These are phyloP conservation scores for Cystobasidium sp. DNA, from an alignment of 1,284 basidiomycete genomes.

Conservation along the genomic window DNA sequence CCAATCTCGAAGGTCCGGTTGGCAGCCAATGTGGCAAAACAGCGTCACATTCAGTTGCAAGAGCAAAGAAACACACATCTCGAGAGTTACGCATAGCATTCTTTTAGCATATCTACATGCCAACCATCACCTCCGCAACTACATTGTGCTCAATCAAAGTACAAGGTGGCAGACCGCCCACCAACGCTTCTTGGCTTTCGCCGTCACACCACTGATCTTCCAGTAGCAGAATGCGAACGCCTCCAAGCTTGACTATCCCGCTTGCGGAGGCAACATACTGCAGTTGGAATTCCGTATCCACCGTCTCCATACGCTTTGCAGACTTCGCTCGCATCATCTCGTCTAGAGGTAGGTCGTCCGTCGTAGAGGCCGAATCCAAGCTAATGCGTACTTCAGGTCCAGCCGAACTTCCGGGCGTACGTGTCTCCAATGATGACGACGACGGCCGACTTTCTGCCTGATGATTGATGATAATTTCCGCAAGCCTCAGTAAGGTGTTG, in stretches of 20 bases:
- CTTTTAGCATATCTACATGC: not conserved
- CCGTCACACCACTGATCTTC: constrained; percentile 14
- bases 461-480: not conserved
- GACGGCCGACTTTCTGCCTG: not conserved
- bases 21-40: not conserved
- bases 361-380: constrained; percentile 23
- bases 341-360: constrained; percentile 23
- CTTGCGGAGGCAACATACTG: constrained; percentile 13
- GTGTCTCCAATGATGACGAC: too few relatives aligned
- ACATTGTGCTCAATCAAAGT: constrained; percentile 23
- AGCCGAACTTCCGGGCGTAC: too few relatives aligned
- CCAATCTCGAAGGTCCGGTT: not conserved
- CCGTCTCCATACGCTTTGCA: not conserved
- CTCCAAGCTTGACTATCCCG: constrained; percentile 28
- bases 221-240: constrained; percentile 29
- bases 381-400: constrained; percentile 2
- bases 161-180: constrained; percentile 3
- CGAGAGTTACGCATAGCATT: not conserved
- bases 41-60: not conserved
- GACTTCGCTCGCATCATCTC: constrained; percentile 29
- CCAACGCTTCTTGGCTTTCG: not conserved
- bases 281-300: not conserved
- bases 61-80: not conserved
- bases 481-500: constrained; percentile 1
- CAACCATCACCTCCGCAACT: constrained; percentile 28